Evolutionary conservation across 2,329 filamentous ascomycete genomes (phyloP).

Genomic region (Penicillium sp.): DNA sequence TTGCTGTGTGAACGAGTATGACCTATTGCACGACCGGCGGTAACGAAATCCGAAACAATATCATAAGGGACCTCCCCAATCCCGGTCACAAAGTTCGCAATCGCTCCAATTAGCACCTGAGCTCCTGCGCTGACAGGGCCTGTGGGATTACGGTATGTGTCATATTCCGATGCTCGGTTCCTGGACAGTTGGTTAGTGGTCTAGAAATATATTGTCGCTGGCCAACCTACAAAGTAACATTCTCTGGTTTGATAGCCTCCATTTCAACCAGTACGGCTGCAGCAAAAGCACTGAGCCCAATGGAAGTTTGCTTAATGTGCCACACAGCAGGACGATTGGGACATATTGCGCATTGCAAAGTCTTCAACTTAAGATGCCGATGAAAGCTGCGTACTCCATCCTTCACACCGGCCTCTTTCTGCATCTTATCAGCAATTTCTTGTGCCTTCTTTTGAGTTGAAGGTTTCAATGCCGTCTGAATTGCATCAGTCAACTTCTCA

Average conservation of each 20-base stretch:
- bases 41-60: constrained; percentile 49
- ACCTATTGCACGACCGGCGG: constrained; percentile 47
- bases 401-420: constrained; percentile 63
- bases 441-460: constrained; percentile 58
- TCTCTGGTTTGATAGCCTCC: constrained; percentile 64
- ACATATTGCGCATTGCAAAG: constrained; percentile 67
- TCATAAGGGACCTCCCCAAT: constrained; percentile 69
- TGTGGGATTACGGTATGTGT: constrained; percentile 73
- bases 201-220: constrained; percentile 23
- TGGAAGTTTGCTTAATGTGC: constrained; percentile 67
- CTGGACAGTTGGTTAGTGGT: constrained; percentile 28
- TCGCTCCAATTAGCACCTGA: constrained; percentile 76
- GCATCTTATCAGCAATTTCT: constrained; percentile 64
- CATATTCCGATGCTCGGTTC: constrained; percentile 64
- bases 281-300: constrained; percentile 69
- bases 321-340: constrained; percentile 71
- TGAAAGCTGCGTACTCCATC: constrained; percentile 69
- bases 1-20: constrained; percentile 58
- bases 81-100: constrained; percentile 77
- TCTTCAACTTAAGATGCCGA: constrained; percentile 64
- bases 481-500: constrained; percentile 65
- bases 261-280: constrained; percentile 67
- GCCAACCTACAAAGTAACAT: constrained; percentile 65
- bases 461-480: constrained; percentile 60
- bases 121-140: constrained; percentile 78